These are phyloP conservation scores for Scenedesmus sp. DNA, from an alignment of 163 green algal species.

Conservation along the genomic window DNA sequence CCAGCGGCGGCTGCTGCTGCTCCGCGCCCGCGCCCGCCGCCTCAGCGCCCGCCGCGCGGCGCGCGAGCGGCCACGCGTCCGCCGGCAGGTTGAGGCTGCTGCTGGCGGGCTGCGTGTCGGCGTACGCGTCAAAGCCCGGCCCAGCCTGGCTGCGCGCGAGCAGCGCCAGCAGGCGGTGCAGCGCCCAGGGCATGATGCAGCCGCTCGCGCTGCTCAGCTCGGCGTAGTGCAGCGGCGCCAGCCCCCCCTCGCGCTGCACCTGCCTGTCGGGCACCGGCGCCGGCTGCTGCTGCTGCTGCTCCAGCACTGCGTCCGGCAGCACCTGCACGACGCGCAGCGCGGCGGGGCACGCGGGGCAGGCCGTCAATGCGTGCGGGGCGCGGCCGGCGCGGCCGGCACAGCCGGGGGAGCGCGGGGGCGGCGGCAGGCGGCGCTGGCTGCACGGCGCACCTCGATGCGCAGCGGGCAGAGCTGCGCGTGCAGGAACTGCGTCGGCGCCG, in stretches of 20 bases:
- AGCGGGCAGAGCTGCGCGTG: conserved; percentile 14
- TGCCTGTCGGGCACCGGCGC: background rate
- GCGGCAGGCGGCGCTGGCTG: no score
- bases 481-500: conserved; percentile 24
- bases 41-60: background rate
- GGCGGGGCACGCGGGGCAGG: no score
- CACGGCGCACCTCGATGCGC: background rate
- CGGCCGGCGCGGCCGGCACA: no score
- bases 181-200: conserved; percentile 17
- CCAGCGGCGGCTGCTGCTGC: background rate
- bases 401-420: no score
- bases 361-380: no score
- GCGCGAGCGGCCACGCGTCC: background rate
- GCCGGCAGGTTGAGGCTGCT: conserved; percentile 37
- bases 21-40: background rate
- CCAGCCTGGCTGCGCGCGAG: background rate
- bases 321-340: background rate
- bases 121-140: conserved; percentile 3
- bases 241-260: background rate
- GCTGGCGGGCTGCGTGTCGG: conserved; percentile 9
- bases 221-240: conserved; percentile 27
- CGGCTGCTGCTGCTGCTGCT: conserved; percentile 33
- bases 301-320: conserved; percentile 27
- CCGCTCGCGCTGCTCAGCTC: conserved; percentile 10
- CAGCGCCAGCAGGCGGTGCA: conserved; percentile 26